Evolutionary conservation across 2,329 filamentous ascomycete species (phyloP), one percentile per base, ranked within the genome.

Genomic region (Tolypocladium tundrense): DNA sequence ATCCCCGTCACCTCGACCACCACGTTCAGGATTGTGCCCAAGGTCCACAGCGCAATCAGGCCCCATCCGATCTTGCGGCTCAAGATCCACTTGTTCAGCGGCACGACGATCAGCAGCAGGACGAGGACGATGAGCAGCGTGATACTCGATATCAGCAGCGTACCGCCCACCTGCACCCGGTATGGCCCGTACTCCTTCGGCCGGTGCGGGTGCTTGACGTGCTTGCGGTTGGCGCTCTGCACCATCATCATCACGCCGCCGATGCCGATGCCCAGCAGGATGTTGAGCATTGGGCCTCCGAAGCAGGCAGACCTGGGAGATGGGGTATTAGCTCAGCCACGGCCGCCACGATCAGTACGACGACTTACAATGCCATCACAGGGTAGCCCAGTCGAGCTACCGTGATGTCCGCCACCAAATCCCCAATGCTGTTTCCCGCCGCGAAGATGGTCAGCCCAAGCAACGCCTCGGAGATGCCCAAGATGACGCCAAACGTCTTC

Each of bases 281-380:
- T 99, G 66, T 99, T 99, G 45, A 99, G 82, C 91, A 99, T 93
- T 0, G 94, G 94, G 0, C 94, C 95, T n/a, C 94, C 94, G 70
- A 99, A 97, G 70, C 94, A 99, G 5, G 94, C 94, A 40, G 90
- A 92, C 45, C 81, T 84, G 61, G 7, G 27, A 37, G 13, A 40
- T 13, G 13, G 39, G 5, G 31, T 11, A 53, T 57, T 19, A 60
- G 55, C 50, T 40, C 8, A 21, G 7, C 19, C 2, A 13, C 39
- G 27, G n/a, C 13, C 9, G 27, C 24, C 21, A 33, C 42, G 11
- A 33, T 9, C n/a, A 43, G 4, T 13, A 4, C 4, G 19, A 11
- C 50, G 53, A 80, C 81, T 73, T 72, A 84, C 79, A 88, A 67
- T 43, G 94, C 94, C 94, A 99, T 99, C 61, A 99, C 91, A 0